Evolutionary conservation across 768 basidiomycete genomes (phyloP), one percentile per base, ranked within the genome.

Genomic region (Hygrophoropsis aurantiaca): DNA sequence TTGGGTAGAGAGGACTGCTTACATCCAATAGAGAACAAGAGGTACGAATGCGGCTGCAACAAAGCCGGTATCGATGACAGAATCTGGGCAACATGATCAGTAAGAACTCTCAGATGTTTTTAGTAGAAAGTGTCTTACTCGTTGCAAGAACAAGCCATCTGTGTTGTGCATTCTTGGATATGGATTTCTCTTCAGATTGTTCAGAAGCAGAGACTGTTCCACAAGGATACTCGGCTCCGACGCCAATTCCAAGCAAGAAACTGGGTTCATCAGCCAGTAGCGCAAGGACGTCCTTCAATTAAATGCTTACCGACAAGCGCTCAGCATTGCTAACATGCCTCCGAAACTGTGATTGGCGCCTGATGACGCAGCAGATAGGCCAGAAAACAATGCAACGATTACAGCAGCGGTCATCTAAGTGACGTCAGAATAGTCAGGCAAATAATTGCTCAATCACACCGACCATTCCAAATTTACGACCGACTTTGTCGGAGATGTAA

Each of bases 1-100:
- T 18, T 1, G 21, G 27, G 18, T 7, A 3, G 38, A 42, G 44
- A 20, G 40, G 39, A 11, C 19, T 16, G 69, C 84, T 37, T 51
- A 89, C 84, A 94, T 94, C 92, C 90, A 93, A 59, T 82, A 89
- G 24, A 93, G 72, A 21, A 94, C 86, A 5, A 94, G 74, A 11
- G 91, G 90, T 3, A 90, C 85, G 52, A 94, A 92, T 10, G 87
- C 74, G 6, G 85, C 70, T 39, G 93, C 58, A 34, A 90, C 89
- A 60, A 91, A 91, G 33, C 88, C 89, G 47, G 83, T 68, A 60
- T 90, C 93, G 56, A 93, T 90, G 92, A 93, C 93, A 5, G 75
- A 65, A 58, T 91, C 88, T 90, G 50, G 15, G 4, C 20, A 50
- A 11, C 30, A 37, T 27, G 13, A 21, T 52, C 33, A 43, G 42